These are phyloP conservation scores for Allium fistulosum DNA, from an alignment of 106 monocot genomes.

Conservation along the genomic window DNA sequence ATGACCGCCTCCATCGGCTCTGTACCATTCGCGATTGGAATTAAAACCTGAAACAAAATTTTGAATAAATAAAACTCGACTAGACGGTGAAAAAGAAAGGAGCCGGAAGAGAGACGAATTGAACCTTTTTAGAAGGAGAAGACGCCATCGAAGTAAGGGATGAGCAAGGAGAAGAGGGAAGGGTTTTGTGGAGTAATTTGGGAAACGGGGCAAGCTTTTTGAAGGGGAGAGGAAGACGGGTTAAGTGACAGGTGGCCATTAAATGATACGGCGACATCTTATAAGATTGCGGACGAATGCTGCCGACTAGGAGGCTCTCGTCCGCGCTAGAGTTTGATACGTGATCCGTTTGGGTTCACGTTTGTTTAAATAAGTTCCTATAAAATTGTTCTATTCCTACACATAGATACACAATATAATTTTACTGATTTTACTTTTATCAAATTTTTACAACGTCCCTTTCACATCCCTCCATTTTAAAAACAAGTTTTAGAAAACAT, in stretches of 20 bases:
- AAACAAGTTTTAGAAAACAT: too few relatives aligned
- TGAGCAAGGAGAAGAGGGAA: background rate
- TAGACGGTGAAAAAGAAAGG: background rate
- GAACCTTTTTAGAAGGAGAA: slow-evolving; percentile 14
- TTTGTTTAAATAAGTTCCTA: too few relatives aligned
- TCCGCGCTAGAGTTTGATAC: too few relatives aligned
- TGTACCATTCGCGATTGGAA: slow-evolving; percentile 76
- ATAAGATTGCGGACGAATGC: too few relatives aligned
- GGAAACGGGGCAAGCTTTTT: background rate
- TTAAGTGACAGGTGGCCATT: slow-evolving; percentile 34
- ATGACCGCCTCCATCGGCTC: slow-evolving; percentile 97
- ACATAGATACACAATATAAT: too few relatives aligned
- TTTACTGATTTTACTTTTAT: too few relatives aligned
- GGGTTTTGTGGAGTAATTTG: background rate
- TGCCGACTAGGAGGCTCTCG: too few relatives aligned
- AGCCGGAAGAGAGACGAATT: background rate
- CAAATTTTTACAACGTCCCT: too few relatives aligned
- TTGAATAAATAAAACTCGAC: background rate
- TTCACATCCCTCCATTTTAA: too few relatives aligned
- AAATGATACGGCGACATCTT: background rate
- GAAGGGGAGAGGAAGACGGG: slow-evolving; percentile 12
- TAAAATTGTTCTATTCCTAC: too few relatives aligned
- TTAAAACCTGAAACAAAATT: slow-evolving; percentile 36
- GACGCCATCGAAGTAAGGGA: slow-evolving; percentile 4
- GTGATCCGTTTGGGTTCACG: too few relatives aligned